Conservation (phyloP, 1,139 yeast species). For the Torulaspora globosa region DNA sequence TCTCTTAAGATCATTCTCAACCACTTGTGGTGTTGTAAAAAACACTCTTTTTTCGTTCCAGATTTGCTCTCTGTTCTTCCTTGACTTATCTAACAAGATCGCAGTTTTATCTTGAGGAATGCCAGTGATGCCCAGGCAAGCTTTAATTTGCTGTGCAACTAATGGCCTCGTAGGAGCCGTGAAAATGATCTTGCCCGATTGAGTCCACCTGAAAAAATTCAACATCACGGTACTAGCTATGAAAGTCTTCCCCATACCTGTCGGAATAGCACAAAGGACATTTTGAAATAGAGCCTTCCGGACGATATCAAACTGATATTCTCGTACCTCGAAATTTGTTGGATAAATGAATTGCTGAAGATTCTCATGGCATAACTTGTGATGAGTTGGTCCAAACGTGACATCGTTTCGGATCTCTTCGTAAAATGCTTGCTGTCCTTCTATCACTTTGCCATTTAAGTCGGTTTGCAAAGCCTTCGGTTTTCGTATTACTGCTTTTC, state of each 20-base stretch:
- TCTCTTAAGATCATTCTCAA: constrained; percentile 76
- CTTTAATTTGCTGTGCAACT: constrained; percentile 96
- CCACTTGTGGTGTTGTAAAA: constrained; percentile 95
- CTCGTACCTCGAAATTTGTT: constrained; percentile 75
- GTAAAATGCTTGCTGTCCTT: constrained; percentile 34
- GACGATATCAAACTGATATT: constrained; percentile 82
- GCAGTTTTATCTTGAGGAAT: constrained; percentile 74
- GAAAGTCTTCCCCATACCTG: constrained; percentile 96
- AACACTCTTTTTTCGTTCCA: constrained; percentile 79
- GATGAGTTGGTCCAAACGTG: constrained; percentile 48
- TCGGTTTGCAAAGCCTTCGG: constrained; percentile 38
- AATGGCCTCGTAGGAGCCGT: constrained; percentile 97
- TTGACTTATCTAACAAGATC: constrained; percentile 67
- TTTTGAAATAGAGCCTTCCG: constrained; percentile 68
- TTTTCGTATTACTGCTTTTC: constrained; percentile 33
- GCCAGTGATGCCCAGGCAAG: constrained; percentile 86
- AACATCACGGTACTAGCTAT: constrained; percentile 93
- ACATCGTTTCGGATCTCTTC: constrained; percentile 38
- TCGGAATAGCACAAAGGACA: constrained; percentile 84
- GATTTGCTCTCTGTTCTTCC: constrained; percentile 60
- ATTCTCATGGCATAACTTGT: constrained; percentile 41
- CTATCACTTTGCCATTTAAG: constrained; percentile 35
- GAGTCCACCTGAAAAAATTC: constrained; percentile 83
- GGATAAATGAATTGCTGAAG: constrained; percentile 71
- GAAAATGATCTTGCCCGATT: constrained; percentile 71